Evolutionary conservation across 345 rosid genomes (phyloP).

Genomic region (Hevea brasiliensis): DNA sequence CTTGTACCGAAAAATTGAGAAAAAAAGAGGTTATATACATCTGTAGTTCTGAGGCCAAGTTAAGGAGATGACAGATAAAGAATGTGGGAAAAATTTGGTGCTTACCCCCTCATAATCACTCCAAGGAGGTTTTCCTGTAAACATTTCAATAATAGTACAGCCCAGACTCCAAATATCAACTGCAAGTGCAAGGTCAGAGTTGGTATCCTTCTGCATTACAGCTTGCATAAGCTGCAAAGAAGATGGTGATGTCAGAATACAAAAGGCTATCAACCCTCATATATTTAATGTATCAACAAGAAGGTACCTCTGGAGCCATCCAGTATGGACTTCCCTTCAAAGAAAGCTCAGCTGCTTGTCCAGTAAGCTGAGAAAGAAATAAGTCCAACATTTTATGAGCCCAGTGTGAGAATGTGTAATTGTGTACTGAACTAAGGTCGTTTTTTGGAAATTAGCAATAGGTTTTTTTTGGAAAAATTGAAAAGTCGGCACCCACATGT

Average conservation of each 20-base stretch:
- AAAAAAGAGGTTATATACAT: background rate
- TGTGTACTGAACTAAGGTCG: background rate
- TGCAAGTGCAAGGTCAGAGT: constrained; percentile 82
- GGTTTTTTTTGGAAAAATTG: background rate
- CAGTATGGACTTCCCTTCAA: constrained; percentile 95
- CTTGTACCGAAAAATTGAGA: background rate
- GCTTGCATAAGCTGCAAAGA: constrained; percentile 81
- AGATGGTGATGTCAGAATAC: constrained; percentile 18
- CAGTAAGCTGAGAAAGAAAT: constrained; percentile 64
- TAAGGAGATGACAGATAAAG: constrained; percentile 2
- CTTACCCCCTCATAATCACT: constrained; percentile 94
- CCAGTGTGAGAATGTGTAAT: constrained; percentile 4
- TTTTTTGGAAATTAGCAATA: background rate
- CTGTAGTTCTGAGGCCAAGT: background rate
- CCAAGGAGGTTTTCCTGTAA: constrained; percentile 98
- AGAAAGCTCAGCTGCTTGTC: constrained; percentile 88
- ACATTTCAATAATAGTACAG: constrained; percentile 93
- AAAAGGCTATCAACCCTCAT: background rate
- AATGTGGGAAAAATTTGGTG: constrained; percentile 9
- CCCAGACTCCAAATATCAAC: constrained; percentile 99
- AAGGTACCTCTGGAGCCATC: constrained; percentile 99
- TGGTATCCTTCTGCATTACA: constrained; percentile 75
- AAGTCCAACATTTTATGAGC: constrained; percentile 6
- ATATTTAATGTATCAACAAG: constrained; percentile 1
- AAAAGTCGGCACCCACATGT: constrained; percentile 57